phyloP scores from a whole-genome alignment of 1,139 yeast genomes.

The Saccharomyces pastorianus region DNA sequence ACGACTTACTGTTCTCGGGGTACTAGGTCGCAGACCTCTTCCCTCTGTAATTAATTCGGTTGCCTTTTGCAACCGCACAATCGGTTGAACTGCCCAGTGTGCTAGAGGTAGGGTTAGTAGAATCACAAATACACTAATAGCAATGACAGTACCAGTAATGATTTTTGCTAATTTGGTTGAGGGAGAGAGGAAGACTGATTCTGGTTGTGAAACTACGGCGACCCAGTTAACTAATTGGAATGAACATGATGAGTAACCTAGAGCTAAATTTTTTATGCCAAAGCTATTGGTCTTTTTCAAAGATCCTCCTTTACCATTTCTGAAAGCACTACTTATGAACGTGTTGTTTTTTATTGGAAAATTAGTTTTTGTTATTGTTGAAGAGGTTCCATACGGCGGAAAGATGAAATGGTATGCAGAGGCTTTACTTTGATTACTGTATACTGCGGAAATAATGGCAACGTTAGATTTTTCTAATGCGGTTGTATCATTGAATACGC shows the following conservation, averaged over 20 bases:
- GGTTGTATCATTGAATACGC: slow-evolving; percentile 44
- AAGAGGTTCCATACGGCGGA: slow-evolving; percentile 27
- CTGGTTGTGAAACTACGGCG: slow-evolving; percentile 62
- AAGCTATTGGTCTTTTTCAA: slow-evolving; percentile 40
- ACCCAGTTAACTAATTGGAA: slow-evolving; percentile 58
- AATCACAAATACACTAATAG: slow-evolving; percentile 68
- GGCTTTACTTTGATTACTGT: slow-evolving; percentile 20
- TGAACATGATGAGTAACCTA: slow-evolving; percentile 58
- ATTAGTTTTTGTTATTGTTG: slow-evolving; percentile 15
- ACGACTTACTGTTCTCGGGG: slow-evolving; percentile 1
- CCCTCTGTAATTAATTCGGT: slow-evolving; percentile 53
- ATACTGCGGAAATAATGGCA: slow-evolving; percentile 33
- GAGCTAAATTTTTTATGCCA: slow-evolving; percentile 44
- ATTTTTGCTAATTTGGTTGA: slow-evolving; percentile 55
- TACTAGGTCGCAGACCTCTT: slow-evolving; percentile 30
- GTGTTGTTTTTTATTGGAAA: slow-evolving; percentile 28
- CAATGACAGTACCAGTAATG: slow-evolving; percentile 71
- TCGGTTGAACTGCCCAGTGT: slow-evolving; percentile 78
- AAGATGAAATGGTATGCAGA: slow-evolving; percentile 36
- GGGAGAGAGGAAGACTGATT: slow-evolving; percentile 54
- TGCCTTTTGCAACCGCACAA: slow-evolving; percentile 70
- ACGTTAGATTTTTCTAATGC: slow-evolving; percentile 38
- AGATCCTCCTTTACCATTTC: slow-evolving; percentile 41
- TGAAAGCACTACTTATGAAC: slow-evolving; percentile 23
- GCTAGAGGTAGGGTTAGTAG: slow-evolving; percentile 74